Percentiles rank a stretch among this genome's conserved stretches.
These are phyloP conservation scores for Verbascum thapsus DNA, from an alignment of 257 asterid species.

Conservation along the genomic window DNA sequence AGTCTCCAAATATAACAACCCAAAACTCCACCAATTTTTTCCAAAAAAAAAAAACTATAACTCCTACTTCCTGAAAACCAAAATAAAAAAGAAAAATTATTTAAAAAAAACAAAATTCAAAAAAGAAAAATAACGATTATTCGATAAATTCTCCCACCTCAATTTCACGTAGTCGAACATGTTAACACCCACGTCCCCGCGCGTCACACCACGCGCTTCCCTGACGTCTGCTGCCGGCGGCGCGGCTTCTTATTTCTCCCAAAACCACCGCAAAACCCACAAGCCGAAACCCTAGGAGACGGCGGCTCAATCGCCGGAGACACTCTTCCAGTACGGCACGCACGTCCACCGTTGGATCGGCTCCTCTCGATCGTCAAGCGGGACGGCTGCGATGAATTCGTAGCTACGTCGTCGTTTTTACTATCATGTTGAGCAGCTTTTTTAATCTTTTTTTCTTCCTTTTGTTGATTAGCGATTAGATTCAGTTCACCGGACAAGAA, in stretches of 20 bases:
- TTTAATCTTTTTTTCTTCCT: constrained; percentile 25
- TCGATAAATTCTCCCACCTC: constrained; percentile 39
- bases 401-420: neutral
- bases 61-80: neutral
- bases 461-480: constrained; percentile 30
- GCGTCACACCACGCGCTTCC: constrained; percentile 45
- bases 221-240: constrained; percentile 41
- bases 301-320: constrained; percentile 52
- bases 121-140: constrained; percentile 5
- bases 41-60: constrained; percentile 15
- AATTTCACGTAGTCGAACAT: constrained; percentile 25
- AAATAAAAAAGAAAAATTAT: neutral
- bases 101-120: neutral
- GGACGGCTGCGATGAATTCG: constrained; percentile 15
- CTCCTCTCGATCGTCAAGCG: constrained; percentile 52
- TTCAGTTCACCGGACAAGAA: constrained; percentile 41
- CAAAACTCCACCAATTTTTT: constrained; percentile 1
- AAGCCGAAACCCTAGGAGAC: constrained; percentile 54
- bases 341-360: constrained; percentile 53
- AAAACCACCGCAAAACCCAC: constrained; percentile 48
- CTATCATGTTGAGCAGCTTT: neutral
- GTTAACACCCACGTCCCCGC: neutral
- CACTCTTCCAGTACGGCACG: constrained; percentile 40
- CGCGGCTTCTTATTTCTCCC: constrained; percentile 35
- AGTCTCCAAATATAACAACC: constrained; percentile 20